phyloP scores from a whole-genome alignment of 116 monocot species.

The Posidonia oceanica region DNA sequence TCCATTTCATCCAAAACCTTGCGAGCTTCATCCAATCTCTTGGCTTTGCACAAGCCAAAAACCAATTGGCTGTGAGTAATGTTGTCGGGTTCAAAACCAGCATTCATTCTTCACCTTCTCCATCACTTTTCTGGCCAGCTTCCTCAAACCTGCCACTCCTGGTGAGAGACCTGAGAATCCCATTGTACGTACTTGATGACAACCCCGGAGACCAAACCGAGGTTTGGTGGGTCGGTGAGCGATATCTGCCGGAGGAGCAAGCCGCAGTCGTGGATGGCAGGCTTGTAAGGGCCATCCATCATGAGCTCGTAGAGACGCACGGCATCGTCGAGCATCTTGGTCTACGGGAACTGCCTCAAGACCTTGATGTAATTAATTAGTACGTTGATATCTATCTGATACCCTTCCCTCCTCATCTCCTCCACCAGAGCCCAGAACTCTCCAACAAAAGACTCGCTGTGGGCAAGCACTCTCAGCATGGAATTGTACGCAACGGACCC shows the following conservation, averaged over 20 bases:
- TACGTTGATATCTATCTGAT: no score
- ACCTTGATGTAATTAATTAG: no score
- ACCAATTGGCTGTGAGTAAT: slow-evolving; percentile 91
- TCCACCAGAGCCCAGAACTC: no score
- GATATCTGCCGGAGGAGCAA: slow-evolving; percentile 67
- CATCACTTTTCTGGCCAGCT: slow-evolving; percentile 51
- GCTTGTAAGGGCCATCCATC: no score
- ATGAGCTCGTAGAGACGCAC: no score
- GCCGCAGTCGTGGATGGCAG: no score
- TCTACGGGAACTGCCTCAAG: no score
- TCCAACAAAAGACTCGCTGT: slow-evolving; percentile 24
- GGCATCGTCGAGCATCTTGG: no score
- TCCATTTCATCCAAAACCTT: slow-evolving; percentile 70
- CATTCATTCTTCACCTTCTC: slow-evolving; percentile 50
- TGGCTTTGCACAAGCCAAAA: slow-evolving; percentile 72
- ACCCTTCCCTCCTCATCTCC: no score
- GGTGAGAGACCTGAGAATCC: slow-evolving; percentile 70
- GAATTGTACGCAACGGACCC: slow-evolving; percentile 49
- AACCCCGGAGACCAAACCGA: slow-evolving; percentile 58
- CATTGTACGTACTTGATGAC: slow-evolving; percentile 85
- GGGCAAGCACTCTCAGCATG: slow-evolving; percentile 49
- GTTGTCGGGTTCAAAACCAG: slow-evolving; percentile 80
- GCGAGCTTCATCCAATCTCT: slow-evolving; percentile 67
- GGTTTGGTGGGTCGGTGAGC: slow-evolving; percentile 27
- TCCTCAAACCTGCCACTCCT: slow-evolving; percentile 56